Conservation (phyloP, 2,329 filamentous ascomycete species). For the Tolypocladium nubicola region DNA sequence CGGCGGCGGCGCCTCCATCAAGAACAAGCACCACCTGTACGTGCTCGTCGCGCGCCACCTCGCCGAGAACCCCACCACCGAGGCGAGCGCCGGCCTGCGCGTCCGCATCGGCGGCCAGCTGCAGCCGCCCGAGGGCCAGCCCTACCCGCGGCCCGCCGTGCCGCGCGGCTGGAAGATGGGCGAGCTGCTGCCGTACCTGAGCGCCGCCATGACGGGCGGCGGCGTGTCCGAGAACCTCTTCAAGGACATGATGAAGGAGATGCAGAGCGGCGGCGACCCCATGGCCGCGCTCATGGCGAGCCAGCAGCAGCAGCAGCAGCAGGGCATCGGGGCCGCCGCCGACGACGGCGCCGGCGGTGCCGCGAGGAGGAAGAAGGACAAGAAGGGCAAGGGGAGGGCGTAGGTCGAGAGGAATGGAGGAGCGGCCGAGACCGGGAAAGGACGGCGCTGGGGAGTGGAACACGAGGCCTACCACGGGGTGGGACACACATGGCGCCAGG, state of each 20-base stretch:
- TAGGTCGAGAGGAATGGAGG: constrained; percentile 3
- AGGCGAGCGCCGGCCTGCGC: constrained; percentile 54
- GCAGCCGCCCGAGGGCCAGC: constrained; percentile 47
- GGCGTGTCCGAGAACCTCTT: constrained; percentile 91
- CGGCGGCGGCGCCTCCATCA: constrained; percentile 33
- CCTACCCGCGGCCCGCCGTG: constrained; percentile 61
- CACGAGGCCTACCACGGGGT: not conserved
- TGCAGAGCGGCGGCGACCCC: constrained; percentile 46
- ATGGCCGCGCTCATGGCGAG: constrained; percentile 33
- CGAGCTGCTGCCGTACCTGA: constrained; percentile 74
- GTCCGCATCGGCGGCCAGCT: constrained; percentile 66
- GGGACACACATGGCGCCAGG: not conserved
- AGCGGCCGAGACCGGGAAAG: too few relatives aligned
- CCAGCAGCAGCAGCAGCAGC: constrained; percentile 11
- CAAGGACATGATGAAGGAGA: constrained; percentile 94
- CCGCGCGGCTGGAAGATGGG: constrained; percentile 89
- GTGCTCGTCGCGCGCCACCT: constrained; percentile 70
- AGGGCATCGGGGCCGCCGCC: constrained; percentile 3
- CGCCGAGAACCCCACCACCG: constrained; percentile 65
- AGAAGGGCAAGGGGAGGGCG: constrained; percentile 33
- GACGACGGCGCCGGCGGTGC: constrained; percentile 16
- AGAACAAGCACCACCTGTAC: constrained; percentile 81
- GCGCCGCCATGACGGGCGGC: constrained; percentile 80
- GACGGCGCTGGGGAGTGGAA: not conserved
- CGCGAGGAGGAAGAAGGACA: constrained; percentile 36